phyloP scores from a whole-genome alignment of 1,284 basidiomycete species.

The Austroboletus novae-zelandiae region DNA sequence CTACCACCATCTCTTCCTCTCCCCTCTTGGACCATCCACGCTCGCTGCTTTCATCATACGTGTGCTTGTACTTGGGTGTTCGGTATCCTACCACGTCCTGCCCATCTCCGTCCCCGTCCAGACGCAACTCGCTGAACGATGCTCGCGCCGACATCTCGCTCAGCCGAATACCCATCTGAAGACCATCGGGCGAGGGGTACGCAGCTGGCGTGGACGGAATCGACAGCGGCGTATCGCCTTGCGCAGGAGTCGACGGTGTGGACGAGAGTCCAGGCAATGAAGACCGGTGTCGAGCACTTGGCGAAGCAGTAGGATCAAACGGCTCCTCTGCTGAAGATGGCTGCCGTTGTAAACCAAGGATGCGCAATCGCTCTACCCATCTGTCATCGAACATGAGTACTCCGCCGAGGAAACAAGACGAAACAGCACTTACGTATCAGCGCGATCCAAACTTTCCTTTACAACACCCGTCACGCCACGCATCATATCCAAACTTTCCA shows the following conservation, averaged over 20 bases:
- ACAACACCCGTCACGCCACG: constrained; percentile 83
- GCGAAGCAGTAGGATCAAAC: constrained; percentile 8
- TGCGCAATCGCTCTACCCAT: constrained; percentile 76
- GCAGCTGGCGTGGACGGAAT: constrained; percentile 27
- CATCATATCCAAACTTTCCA: constrained; percentile 91
- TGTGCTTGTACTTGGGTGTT: constrained; percentile 21
- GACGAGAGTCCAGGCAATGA: constrained; percentile 31
- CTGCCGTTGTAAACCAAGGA: constrained; percentile 69
- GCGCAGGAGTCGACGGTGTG: constrained; percentile 31
- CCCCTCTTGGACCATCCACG: constrained; percentile 8
- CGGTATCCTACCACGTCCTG: constrained; percentile 14
- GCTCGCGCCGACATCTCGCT: constrained; percentile 29
- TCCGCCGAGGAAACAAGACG: neutral
- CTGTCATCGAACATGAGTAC: constrained; percentile 34
- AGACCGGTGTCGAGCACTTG: constrained; percentile 7
- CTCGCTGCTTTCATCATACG: constrained; percentile 2
- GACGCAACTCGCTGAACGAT: constrained; percentile 29
- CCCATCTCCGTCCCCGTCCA: constrained; percentile 20
- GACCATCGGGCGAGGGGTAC: constrained; percentile 26
- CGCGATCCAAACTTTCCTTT: constrained; percentile 83
- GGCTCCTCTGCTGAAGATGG: constrained; percentile 16
- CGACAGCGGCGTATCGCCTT: constrained; percentile 23
- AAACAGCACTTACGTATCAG: constrained; percentile 68
- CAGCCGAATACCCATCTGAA: constrained; percentile 24
- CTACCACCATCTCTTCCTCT: constrained; percentile 16